Base-by-base conservation (phyloP, 2,329 filamentous ascomycete genomes). In the Hymenoscyphus occultus region DNA sequence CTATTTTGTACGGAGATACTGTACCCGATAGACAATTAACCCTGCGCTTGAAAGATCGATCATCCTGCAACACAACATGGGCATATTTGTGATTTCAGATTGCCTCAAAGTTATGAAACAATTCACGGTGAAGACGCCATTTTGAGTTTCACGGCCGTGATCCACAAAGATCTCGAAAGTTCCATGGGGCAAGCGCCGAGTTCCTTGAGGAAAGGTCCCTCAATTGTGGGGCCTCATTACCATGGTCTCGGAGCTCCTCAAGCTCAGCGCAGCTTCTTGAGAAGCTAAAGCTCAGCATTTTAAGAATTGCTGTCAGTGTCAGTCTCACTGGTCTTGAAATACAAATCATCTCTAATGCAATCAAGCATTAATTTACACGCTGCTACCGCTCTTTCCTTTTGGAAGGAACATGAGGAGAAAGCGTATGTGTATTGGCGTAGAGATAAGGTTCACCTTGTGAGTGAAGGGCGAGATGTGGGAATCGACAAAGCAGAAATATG, bases 131-230 rank as follows among this genome's bases (percentile, higher is more conserved):
- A 54, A 54, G 19, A 54, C 19, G 10, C 48, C 19, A n/a, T 14
- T 28, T 54, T 13, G 13, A 54, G 48, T 19, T 22, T 22, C 3
- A 54, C 4, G 10, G 19, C 48, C 48, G 48, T 54, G 48, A 54
- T 54, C 48, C 48, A 54, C 48, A 54, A 54, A 54, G 19, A 22
- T 54, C 48, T 54, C 48, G 48, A 54, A 54, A 54, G 48, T 54
- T 54, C 48, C 48, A 28, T 22, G 19, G 12, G n/a, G 45, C 48
- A 54, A 14, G 48, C 22, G 48, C 48, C 22, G 19, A 19, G 19
- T 22, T 12, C 48, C 45, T 22, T 22, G 45, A 35, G 35, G n/a
- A 51, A 51, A 22, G n/a, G 48, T 54, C 19, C 22, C 10, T 28
- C 22, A 19, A 54, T 28, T 54, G 48, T 28, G 48, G 48, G 48